These are phyloP conservation scores for Cutaneotrichosporon dermatis DNA, from an alignment of 1,284 basidiomycete species.

Conservation along the genomic window DNA sequence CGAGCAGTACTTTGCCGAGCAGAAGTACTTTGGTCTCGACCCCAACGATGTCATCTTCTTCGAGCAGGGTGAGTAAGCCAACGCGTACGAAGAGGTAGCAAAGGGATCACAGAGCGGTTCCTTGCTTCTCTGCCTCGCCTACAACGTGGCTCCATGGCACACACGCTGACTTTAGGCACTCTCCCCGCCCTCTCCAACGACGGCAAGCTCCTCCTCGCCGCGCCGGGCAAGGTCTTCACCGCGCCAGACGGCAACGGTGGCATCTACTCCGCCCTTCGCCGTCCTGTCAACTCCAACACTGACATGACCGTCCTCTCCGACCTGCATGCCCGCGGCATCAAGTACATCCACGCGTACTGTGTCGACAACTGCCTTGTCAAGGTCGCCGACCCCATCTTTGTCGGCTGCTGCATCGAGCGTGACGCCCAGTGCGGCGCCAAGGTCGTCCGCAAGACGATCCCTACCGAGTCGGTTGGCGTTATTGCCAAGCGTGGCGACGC, in stretches of 20 bases:
- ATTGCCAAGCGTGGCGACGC: slow-evolving; percentile 76
- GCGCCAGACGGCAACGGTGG: slow-evolving; percentile 98
- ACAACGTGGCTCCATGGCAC: no score
- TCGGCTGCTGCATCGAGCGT: slow-evolving; percentile 86
- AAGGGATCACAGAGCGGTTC: no score
- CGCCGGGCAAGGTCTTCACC: slow-evolving; percentile 71
- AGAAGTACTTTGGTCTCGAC: slow-evolving; percentile 79
- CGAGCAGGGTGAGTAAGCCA: slow-evolving; percentile 73
- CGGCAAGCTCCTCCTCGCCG: slow-evolving; percentile 88
- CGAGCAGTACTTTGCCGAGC: slow-evolving; percentile 73
- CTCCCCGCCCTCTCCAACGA: slow-evolving; percentile 91
- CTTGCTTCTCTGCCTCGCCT: no score
- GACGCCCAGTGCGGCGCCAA: slow-evolving; percentile 88
- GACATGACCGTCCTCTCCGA: slow-evolving; percentile 75
- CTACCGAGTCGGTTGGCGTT: slow-evolving; percentile 92
- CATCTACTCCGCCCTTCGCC: slow-evolving; percentile 85
- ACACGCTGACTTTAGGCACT: slow-evolving; percentile 60
- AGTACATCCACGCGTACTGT: slow-evolving; percentile 91
- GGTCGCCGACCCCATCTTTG: slow-evolving; percentile 93
- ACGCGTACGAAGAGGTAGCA: no score
- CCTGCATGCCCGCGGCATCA: slow-evolving; percentile 68
- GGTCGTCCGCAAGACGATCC: slow-evolving; percentile 83
- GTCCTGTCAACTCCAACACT: slow-evolving; percentile 60
- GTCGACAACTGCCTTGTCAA: slow-evolving; percentile 99
- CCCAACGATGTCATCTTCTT: slow-evolving; percentile 84